Evolutionary conservation across 805 yeast species (phyloP).

Genomic region (Cyberlindnera japonica): DNA sequence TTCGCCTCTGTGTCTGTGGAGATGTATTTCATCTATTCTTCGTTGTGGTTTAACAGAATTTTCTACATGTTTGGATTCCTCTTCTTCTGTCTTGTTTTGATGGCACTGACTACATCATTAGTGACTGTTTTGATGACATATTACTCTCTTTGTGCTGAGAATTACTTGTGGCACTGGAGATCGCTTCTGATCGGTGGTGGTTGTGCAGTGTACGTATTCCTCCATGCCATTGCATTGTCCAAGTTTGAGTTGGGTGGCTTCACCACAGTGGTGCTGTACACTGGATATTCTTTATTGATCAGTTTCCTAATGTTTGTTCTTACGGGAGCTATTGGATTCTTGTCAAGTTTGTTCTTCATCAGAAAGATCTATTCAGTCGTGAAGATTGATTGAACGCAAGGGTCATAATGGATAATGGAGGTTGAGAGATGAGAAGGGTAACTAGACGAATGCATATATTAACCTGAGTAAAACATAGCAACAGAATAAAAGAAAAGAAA

Average conservation of each 20-base stretch:
- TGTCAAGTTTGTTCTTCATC: constrained; percentile 69
- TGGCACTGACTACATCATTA: constrained; percentile 75
- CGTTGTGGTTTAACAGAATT: constrained; percentile 90
- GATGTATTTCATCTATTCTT: constrained; percentile 85
- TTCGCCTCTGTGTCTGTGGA: constrained; percentile 94
- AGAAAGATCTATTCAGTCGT: constrained; percentile 78
- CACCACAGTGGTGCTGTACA: constrained; percentile 70
- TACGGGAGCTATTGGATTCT: constrained; percentile 86
- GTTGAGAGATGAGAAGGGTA: neutral
- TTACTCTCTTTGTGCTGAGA: constrained; percentile 82
- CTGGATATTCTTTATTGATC: constrained; percentile 77
- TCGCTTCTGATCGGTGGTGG: constrained; percentile 85
- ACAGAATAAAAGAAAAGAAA: no score
- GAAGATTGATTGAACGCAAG: constrained; percentile 62
- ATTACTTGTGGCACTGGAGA: constrained; percentile 98
- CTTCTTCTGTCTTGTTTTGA: constrained; percentile 80
- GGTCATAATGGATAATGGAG: no score
- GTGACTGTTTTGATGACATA: constrained; percentile 80
- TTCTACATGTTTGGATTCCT: constrained; percentile 98
- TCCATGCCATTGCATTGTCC: constrained; percentile 76
- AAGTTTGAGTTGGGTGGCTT: constrained; percentile 69
- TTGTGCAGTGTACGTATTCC: constrained; percentile 76
- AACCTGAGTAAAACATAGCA: no score
- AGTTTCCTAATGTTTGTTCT: constrained; percentile 70
- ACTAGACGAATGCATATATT: no score